Evolutionary conservation across 495 filamentous ascomycete genomes (phyloP).

Genomic region (Cudoniella acicularis): DNA sequence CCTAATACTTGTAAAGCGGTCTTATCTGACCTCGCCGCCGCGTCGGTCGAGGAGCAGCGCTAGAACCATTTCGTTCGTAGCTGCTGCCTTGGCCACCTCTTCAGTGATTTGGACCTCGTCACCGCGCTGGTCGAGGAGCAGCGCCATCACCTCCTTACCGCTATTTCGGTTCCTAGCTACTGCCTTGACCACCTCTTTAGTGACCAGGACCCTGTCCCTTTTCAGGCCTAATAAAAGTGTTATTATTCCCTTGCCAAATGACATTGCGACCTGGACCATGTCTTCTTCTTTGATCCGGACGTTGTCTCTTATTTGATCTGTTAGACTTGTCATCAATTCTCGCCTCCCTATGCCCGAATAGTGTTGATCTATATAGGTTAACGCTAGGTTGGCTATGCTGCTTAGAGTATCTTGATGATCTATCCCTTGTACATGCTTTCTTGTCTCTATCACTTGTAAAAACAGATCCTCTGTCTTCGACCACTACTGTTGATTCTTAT

Average conservation of each 20-base stretch:
- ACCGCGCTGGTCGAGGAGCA: conserved; percentile 12
- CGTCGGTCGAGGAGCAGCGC: conserved; percentile 15
- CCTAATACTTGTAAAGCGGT: no score
- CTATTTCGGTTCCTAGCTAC: conserved; percentile 6
- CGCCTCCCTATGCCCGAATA: not conserved
- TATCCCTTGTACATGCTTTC: no score
- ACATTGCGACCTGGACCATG: conserved; percentile 1
- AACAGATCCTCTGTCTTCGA: no score
- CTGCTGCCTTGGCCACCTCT: conserved; percentile 12
- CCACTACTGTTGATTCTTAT: no score
- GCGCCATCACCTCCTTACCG: conserved; percentile 11
- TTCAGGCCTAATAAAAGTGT: conserved; percentile 7
- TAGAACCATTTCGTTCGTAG: conserved; percentile 16
- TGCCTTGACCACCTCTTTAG: conserved; percentile 15
- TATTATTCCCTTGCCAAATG: conserved; percentile 6
- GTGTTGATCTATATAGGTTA: conserved; percentile 1
- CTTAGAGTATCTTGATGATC: no score
- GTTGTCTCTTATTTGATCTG: conserved; percentile 8
- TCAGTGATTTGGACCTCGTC: conserved; percentile 14
- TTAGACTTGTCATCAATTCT: conserved; percentile 1
- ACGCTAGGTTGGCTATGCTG: conserved; percentile 4
- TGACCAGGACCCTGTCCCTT: conserved; percentile 13
- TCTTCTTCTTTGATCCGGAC: conserved; percentile 6
- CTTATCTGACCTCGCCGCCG: conserved; percentile 16
- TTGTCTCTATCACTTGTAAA: no score